Base-by-base conservation (phyloP, 192 early-diverging fungal species). In the Allomyces javanicus region DNA sequence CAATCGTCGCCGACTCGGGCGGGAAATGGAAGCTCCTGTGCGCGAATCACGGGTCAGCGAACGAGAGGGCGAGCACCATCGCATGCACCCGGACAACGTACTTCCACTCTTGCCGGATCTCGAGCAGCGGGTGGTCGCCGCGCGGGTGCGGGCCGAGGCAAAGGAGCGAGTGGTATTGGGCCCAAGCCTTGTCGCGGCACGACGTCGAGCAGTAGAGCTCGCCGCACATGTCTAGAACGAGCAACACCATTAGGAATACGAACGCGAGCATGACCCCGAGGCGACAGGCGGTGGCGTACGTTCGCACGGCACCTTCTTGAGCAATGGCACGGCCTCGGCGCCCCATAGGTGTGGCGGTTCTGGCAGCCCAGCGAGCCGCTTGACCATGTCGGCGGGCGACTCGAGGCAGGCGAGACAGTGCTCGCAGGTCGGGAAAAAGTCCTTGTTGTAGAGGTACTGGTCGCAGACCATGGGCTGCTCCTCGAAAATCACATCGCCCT, bases 381-480 rank as follows among this genome's bases (percentile, higher is more conserved):
- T 45, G 45, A 43, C 45, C 33, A 40, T 25, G 4, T 55, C 61
- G 45, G 45, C 65, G 25, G 65, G 65, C 25, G 45, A 25, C 61
- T 66, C 65, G 45, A 66, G 61, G 24, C 25, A 50, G 19, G 61
- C 65, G 25, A 66, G 45, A 25, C 65, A 66, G 21, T 66, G 24
- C 5, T 45, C 45, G 61, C 65, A 66, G 24, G 45, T 27, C 17
- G 65, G 65, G 21, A 66, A 66, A 22, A 33, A 66, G 19, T 40
- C 25, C 21, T 61, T 66, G 61, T 66, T 66, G 21, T 40, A 66
- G 25, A 66, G 65, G 25, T 61, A 66, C 61, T 66, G 65, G 25
- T 24, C 45, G 14, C 25, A 66, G 26, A 66, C 65, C 61, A 55
- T n/a, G 25, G 65, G 65, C 25, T 66, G 25, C 14, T 66, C 65